Percentiles rank a stretch among this genome's conserved stretches.
Conservation (phyloP, 108 stramenopile genomes). For the Skeletonema menzelii region DNA sequence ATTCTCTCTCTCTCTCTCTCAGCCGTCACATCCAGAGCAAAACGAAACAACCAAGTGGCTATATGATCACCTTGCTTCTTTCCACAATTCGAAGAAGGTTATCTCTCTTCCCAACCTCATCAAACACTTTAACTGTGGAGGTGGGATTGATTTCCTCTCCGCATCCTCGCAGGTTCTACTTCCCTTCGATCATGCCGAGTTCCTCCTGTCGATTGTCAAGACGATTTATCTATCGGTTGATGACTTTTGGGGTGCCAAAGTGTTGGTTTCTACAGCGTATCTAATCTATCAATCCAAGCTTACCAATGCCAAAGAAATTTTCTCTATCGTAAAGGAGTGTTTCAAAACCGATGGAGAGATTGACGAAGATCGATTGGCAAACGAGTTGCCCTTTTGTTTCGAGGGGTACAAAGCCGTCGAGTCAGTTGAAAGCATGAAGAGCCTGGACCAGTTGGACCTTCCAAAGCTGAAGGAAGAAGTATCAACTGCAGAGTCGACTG, state of each 20-base stretch:
- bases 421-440: neutral
- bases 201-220: neutral
- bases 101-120: neutral
- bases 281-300: neutral
- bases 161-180: neutral
- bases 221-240: neutral
- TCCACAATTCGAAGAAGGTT: neutral
- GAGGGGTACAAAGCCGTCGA: neutral
- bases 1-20: too few species aligned
- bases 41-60: neutral
- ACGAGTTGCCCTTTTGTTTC: neutral
- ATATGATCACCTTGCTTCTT: neutral
- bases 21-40: neutral
- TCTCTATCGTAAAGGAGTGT: neutral
- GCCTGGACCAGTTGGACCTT: neutral
- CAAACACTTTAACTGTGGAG: neutral
- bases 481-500: neutral
- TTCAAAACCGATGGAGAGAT: neutral
- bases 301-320: neutral
- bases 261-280: neutral
- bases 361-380: neutral
- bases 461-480: neutral
- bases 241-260: neutral
- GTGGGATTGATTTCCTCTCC: neutral
- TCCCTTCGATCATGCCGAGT: neutral